Conservation (phyloP, 1,284 basidiomycete species). For the Boletus hoseneyae region DNA sequence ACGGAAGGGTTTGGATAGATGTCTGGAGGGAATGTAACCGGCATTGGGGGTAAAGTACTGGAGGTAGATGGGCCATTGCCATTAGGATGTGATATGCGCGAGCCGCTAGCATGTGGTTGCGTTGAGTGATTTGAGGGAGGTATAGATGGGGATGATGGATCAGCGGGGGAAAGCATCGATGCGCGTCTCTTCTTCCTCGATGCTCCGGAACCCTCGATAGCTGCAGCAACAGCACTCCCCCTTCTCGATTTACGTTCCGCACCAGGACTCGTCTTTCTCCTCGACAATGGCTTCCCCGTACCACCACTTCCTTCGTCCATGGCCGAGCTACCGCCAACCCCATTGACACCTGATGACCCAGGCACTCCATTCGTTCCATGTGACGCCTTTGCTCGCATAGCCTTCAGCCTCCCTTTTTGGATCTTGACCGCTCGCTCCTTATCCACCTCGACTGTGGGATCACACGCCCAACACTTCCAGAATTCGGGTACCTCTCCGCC, state of each 20-base stretch:
- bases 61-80: constrained; percentile 23
- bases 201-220: constrained; percentile 35
- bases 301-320: constrained; percentile 16
- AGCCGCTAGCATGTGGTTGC: constrained; percentile 16
- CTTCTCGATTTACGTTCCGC: constrained; percentile 45
- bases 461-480: constrained; percentile 64
- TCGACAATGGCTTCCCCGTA: constrained; percentile 25
- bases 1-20: constrained; percentile 42
- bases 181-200: constrained; percentile 43
- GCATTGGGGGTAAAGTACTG: constrained; percentile 19
- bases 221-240: constrained; percentile 36
- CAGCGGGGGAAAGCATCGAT: constrained; percentile 32
- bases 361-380: constrained; percentile 22
- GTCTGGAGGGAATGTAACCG: constrained; percentile 39
- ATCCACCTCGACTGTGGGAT: constrained; percentile 42
- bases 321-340: constrained; percentile 8
- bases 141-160: constrained; percentile 21
- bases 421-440: constrained; percentile 45
- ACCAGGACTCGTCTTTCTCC: constrained; percentile 41
- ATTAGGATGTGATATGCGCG: constrained; percentile 21
- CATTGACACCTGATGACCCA: constrained; percentile 14
- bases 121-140: constrained; percentile 14
- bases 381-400: constrained; percentile 27
- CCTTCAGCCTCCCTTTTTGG: constrained; percentile 38
- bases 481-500: constrained; percentile 70